phyloP scores from a whole-genome alignment of 257 asterid genomes.

The Jacaranda copaia region DNA sequence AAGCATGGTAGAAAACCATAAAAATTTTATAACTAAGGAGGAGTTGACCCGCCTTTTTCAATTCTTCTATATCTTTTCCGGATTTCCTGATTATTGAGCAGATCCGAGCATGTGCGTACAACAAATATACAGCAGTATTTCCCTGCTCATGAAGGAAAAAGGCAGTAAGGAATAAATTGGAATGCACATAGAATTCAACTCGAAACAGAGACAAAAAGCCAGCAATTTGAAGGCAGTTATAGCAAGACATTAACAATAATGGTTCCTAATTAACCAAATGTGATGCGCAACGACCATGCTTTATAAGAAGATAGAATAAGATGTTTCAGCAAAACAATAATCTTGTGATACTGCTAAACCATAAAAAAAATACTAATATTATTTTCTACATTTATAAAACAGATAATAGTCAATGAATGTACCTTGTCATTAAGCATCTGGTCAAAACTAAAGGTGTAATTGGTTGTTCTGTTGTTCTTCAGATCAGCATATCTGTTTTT shows the following conservation, averaged over 20 bases:
- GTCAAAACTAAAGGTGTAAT: conserved; percentile 85
- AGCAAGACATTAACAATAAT: conserved; percentile 1
- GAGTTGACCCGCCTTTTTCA: conserved; percentile 63
- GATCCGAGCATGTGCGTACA: conserved; percentile 97
- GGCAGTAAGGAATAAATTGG: conserved; percentile 24
- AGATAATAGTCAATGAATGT: conserved; percentile 23
- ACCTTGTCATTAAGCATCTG: conserved; percentile 99
- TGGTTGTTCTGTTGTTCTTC: conserved; percentile 88
- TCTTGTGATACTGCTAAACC: neutral
- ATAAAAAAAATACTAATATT: neutral
- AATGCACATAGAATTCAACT: conserved; percentile 1
- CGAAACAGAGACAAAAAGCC: conserved; percentile 13
- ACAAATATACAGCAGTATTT: conserved; percentile 93
- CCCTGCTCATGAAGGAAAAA: conserved; percentile 67
- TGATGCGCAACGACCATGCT: neutral
- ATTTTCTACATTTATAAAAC: neutral
- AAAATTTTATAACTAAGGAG: neutral
- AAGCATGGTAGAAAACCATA: neutral
- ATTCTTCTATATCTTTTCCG: conserved; percentile 77
- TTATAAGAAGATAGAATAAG: neutral
- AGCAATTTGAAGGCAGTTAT: neutral
- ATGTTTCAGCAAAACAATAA: conserved; percentile 18
- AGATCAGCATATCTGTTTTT: conserved; percentile 89
- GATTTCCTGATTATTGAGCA: conserved; percentile 96
- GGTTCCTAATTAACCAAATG: neutral